Percentiles rank a stretch among this genome's conserved stretches.
Conservation (phyloP, 2,329 filamentous ascomycete genomes). For the Neofusicoccum parvum region DNA sequence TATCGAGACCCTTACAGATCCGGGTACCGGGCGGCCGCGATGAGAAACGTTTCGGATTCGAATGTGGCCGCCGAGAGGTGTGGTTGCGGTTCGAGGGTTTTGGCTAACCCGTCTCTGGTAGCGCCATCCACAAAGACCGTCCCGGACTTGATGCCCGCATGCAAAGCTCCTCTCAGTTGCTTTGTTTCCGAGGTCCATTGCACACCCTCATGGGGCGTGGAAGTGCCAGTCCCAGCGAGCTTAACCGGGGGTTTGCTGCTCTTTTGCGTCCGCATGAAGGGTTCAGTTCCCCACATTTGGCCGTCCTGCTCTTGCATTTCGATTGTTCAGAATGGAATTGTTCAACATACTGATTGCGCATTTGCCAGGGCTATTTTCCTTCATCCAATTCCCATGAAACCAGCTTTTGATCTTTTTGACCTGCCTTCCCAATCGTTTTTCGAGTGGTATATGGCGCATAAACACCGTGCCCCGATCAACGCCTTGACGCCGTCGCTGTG, state of each 20-base stretch:
- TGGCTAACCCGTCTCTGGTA: background rate
- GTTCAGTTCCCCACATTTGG: too few species aligned
- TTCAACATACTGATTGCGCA: background rate
- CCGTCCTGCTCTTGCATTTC: background rate
- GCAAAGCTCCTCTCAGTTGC: background rate
- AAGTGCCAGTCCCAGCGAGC: background rate
- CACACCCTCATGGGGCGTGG: background rate
- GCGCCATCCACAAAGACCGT: constrained; percentile 1
- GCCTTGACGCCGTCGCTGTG: constrained; percentile 14
- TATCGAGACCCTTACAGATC: background rate
- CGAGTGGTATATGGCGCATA: constrained; percentile 2
- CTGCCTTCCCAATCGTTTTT: background rate
- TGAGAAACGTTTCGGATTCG: background rate
- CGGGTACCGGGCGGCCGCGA: background rate
- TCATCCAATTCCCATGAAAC: background rate
- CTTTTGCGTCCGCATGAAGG: too few species aligned
- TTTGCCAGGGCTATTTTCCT: background rate
- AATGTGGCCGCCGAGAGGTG: background rate
- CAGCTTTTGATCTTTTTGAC: constrained; percentile 2
- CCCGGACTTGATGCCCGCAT: background rate
- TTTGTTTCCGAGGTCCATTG: background rate
- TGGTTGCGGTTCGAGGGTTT: background rate
- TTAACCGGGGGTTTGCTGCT: too few species aligned
- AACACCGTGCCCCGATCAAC: constrained; percentile 10
- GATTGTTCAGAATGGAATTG: background rate